Percentiles rank a stretch among this genome's conserved stretches.
These are phyloP conservation scores for Scheffersomyces coipomensis DNA, from an alignment of 805 yeast species.

Conservation along the genomic window DNA sequence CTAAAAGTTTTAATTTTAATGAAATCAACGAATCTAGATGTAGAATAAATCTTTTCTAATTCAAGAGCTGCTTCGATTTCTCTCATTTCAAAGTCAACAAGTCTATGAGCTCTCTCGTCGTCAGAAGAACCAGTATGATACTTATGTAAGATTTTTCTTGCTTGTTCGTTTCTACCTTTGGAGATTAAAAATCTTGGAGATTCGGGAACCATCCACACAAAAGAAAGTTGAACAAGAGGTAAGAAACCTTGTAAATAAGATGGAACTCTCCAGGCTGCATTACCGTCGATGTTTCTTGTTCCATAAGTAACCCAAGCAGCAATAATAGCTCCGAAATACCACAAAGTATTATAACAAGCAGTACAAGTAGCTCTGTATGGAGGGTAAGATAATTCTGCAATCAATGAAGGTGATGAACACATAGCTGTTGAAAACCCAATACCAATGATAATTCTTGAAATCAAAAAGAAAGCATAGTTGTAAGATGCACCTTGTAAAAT, in stretches of 20 bases:
- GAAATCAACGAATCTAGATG: slow-evolving; percentile 38
- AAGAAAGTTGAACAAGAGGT: slow-evolving; percentile 39
- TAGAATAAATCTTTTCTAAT: slow-evolving; percentile 32
- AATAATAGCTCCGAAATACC: slow-evolving; percentile 53
- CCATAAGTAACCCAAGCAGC: slow-evolving; percentile 55
- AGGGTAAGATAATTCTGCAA: slow-evolving; percentile 53
- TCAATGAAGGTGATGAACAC: slow-evolving; percentile 45
- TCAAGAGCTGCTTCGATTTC: slow-evolving; percentile 41
- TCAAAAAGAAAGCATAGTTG: slow-evolving; percentile 38
- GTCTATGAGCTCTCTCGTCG: slow-evolving; percentile 20
- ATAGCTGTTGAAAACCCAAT: slow-evolving; percentile 40
- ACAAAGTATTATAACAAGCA: slow-evolving; percentile 46
- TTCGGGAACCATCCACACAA: slow-evolving; percentile 45
- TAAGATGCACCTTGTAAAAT: slow-evolving; percentile 36
- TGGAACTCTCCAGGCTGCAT: slow-evolving; percentile 56
- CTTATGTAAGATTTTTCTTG: slow-evolving; percentile 37
- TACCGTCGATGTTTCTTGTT: slow-evolving; percentile 26
- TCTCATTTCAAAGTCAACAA: slow-evolving; percentile 36
- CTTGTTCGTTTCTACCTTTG: slow-evolving; percentile 42
- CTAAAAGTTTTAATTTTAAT: slow-evolving; percentile 36
- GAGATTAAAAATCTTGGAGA: slow-evolving; percentile 46
- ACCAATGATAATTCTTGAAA: slow-evolving; percentile 49
- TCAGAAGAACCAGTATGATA: slow-evolving; percentile 36
- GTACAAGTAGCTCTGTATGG: slow-evolving; percentile 39
- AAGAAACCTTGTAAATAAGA: slow-evolving; percentile 48